Base-by-base conservation (phyloP, 495 filamentous ascomycete species). In the Penicillium robsamsonii region DNA sequence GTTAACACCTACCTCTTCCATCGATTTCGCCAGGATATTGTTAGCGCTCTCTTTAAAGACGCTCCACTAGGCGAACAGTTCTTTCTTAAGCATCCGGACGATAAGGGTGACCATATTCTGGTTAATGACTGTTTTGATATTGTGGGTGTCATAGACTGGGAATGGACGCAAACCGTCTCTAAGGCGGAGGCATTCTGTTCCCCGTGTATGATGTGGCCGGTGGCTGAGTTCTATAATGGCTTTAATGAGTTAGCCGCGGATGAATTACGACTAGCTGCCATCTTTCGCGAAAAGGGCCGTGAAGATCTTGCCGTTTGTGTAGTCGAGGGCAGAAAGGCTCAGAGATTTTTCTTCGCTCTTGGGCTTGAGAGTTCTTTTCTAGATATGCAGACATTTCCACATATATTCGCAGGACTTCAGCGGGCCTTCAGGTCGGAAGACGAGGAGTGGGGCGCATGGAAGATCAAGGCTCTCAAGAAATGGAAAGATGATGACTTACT, bases 81-180 rank as follows among this genome's bases (percentile, higher is more conserved):
- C 45, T 78, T 64, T 46, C 68, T 78, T 10, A 72, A 72, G 56
- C 71, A 78, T 49, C 31, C 47, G 24, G 75, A 75, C 54, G 75
- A 78, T 52, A 75, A 72, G 51, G 73, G 71, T 1, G 70, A 73
- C 49, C 75, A 75, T 54, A 65, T 76, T 43, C 54, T 79, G 7
- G 63, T 77, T 10, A 64, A 78, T 42, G 64, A 72, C 6, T 46
- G 63, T 15, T 73, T 54, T 49, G 65, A 78, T 25, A 71, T 77
- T 47, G 65, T 65, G 12, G 65, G 69, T 11, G 63, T 74, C 42
- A 75, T 74, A 29, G 70, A 76, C 46, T 76, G 68, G 71, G 62
- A 75, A 52, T 71, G 56, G 53, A 62, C 73, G 22, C 22, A 22
- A 22, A 2, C 22, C 22, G 2, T 22, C 22, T 2, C 22, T 22